Percentiles rank a stretch among this genome's conserved stretches.
phyloP scores from a whole-genome alignment of 2,329 filamentous ascomycete genomes.

The Aspergillus aculeatus region DNA sequence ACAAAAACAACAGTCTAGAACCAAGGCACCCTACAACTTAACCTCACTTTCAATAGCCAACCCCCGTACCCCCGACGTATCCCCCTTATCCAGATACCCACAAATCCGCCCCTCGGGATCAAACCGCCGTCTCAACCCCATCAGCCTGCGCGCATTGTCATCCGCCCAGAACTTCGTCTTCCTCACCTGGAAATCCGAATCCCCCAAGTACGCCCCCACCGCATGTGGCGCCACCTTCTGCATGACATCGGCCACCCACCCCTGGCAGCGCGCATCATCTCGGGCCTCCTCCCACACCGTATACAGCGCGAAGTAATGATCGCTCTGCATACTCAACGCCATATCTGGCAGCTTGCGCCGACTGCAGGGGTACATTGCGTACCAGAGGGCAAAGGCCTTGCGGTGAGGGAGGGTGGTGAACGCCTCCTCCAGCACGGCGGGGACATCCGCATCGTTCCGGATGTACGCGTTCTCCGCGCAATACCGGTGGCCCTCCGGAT shows the following conservation, averaged over 20 bases:
- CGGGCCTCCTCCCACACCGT: conserved; percentile 49
- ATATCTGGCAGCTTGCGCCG: conserved; percentile 47
- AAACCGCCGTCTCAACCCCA: conserved; percentile 35
- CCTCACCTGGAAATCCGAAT: conserved; percentile 53
- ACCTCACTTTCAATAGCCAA: conserved; percentile 45
- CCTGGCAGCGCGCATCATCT: conserved; percentile 47
- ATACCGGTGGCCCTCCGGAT: conserved; percentile 52
- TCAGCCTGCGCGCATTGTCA: conserved; percentile 43
- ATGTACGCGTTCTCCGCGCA: conserved; percentile 54
- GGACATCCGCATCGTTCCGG: conserved; percentile 48
- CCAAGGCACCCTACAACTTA: not conserved
- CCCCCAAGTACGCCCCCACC: conserved; percentile 55
- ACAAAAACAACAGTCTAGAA: no score
- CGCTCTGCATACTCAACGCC: conserved; percentile 56
- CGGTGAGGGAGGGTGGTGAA: conserved; percentile 50
- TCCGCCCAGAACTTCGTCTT: conserved; percentile 51
- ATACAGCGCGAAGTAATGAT: conserved; percentile 58
- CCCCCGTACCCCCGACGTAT: conserved; percentile 44
- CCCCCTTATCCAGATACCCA: conserved; percentile 50
- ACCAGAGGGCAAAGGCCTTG: conserved; percentile 52
- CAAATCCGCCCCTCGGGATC: conserved; percentile 29
- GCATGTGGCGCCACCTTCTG: conserved; percentile 40
- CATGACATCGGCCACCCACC: conserved; percentile 49
- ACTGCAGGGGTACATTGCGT: conserved; percentile 52
- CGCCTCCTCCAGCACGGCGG: conserved; percentile 45